Base-by-base conservation (phyloP, 2,329 filamentous ascomycete genomes). In the Aureobasidium sp. region DNA sequence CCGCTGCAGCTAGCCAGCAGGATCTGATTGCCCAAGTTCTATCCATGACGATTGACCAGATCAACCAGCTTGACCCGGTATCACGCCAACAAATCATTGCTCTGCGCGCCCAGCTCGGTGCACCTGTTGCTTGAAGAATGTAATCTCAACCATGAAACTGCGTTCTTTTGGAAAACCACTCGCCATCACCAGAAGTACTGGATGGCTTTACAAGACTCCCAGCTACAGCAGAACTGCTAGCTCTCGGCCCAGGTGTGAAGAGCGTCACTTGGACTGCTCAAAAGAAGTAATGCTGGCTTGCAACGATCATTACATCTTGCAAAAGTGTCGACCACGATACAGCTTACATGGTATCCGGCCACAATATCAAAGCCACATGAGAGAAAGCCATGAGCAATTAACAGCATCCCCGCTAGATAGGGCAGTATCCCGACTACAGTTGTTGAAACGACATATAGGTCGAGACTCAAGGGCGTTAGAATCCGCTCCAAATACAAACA, bases 21-120 rank as follows among this genome's bases (percentile, higher is more conserved):
- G 85, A 86, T 47, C 81, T 96, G 60, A 86, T 96, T 72, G 84
- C 88, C 65, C 89, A 91, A 68, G 88, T 97, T 52, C 80, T 97
- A 78, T 84, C 82, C 60, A 85, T 97, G 77, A 84, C 91, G 2
- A 88, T 90, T 69, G 82, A 89, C 63, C 85, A 90, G 62, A 91
- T 97, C 67, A 88, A 93, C 71, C 83, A 85, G 70, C 78, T 97
- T 53, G 63, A 64, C 15, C 58, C 57, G 85, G 54, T 59, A 15
- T 39, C 62, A 17, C 62, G 62, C 88, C 6, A 84, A 64, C 91
- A 97, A 73, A 87, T 97, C 61, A 82, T 96, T 77, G 80, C 86
- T 40, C 77, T 97, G 61, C 82, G 91, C 60, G 85, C 87, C 66
- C 81, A 83, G 61, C 81, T 90, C 33, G 71, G 71, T 29, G 64